Conservation (phyloP, 2,329 filamentous ascomycete species). For the Diplodia corticola region DNA sequence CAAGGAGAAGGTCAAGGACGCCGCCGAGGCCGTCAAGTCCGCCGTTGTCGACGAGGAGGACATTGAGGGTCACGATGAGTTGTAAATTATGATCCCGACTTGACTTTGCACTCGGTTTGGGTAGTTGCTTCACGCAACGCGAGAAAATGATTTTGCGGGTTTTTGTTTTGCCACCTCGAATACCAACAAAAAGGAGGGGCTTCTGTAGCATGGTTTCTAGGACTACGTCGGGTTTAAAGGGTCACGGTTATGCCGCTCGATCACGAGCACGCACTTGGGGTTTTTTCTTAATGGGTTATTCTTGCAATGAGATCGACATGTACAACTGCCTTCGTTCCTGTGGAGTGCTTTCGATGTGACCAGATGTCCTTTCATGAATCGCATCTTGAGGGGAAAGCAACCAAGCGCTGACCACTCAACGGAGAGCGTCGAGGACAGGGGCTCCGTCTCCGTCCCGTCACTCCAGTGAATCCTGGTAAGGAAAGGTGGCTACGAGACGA, state of each 20-base stretch:
- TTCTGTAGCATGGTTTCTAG: neutral
- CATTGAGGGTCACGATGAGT: constrained; percentile 64
- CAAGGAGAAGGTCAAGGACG: constrained; percentile 35
- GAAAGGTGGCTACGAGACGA: neutral
- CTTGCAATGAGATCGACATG: neutral
- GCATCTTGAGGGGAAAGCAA: neutral
- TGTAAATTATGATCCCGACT: constrained; percentile 55
- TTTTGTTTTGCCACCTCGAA: constrained; percentile 10
- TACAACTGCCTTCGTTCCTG: neutral
- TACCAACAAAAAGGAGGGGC: neutral
- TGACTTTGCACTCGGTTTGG: neutral
- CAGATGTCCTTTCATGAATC: neutral
- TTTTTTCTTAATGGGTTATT: neutral
- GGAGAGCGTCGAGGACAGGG: neutral
- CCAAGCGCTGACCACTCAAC: neutral
- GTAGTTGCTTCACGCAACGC: constrained; percentile 2
- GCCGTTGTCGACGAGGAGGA: constrained; percentile 35
- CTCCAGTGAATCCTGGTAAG: neutral
- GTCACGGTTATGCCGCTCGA: neutral
- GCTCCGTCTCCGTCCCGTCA: neutral
- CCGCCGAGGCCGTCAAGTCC: constrained; percentile 39
- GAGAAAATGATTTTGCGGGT: constrained; percentile 5
- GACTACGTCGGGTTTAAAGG: neutral
- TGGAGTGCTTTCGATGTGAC: neutral
- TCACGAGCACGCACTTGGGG: neutral